Percentiles rank a stretch among this genome's conserved stretches.
Conservation (phyloP, 352 stramenopile genomes). For the Pseudoperonospora humuli region DNA sequence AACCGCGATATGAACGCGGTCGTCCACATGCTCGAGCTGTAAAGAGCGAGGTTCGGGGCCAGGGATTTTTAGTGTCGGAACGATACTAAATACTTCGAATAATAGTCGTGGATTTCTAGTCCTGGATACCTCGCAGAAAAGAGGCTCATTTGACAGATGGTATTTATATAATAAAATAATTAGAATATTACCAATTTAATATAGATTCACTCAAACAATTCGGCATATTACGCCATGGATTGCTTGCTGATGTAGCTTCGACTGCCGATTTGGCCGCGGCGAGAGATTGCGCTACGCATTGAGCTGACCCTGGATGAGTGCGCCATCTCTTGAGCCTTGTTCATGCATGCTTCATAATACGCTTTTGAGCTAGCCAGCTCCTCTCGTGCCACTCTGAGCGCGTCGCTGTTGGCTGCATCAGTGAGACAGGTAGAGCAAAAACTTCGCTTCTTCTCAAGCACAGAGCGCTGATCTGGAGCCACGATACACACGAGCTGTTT, state of each 20-base stretch:
- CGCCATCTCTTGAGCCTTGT: constrained; percentile 17
- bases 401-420: constrained; percentile 26
- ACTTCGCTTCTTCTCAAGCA: constrained; percentile 23
- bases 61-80: no score
- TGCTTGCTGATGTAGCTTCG: constrained; percentile 8
- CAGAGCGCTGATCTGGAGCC: constrained; percentile 18
- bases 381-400: constrained; percentile 25
- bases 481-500: constrained; percentile 29
- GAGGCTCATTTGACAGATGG: no score
- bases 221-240: constrained; percentile 1
- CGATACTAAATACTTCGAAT: no score
- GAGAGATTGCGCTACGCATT: constrained; percentile 17
- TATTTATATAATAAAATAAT: no score
- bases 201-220: no score
- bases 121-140: no score
- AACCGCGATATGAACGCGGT: no score
- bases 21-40: no score
- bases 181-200: no score
- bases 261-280: constrained; percentile 15
- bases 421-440: constrained; percentile 29
- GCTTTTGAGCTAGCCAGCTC: constrained; percentile 24
- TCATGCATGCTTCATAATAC: constrained; percentile 15
- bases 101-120: no score
- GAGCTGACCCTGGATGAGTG: constrained; percentile 10
- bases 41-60: no score